Evolutionary conservation across 495 filamentous ascomycete genomes (phyloP), one percentile per base, ranked within the genome.

Genomic region (Emericellopsis terricola): DNA sequence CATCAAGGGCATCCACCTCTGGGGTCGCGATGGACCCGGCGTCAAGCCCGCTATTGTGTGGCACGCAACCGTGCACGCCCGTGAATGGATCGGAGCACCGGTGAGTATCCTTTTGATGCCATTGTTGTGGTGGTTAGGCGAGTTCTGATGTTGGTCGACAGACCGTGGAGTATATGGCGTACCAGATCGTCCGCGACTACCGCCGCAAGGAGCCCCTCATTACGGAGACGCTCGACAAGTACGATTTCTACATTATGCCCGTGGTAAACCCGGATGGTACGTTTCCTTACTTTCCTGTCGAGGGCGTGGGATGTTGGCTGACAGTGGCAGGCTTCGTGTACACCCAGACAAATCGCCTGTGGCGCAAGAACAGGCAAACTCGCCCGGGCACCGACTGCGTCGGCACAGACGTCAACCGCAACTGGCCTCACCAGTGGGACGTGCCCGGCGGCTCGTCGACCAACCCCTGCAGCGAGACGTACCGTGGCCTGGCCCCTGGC

Each of bases 291-390:
- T 11, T 14, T 14, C 4, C 17, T 11, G n/a, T n/a, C n/a, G n/a
- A n/a, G n/a, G n/a, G n/a, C n/a, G n/a, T n/a, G n/a, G n/a, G n/a
- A n/a, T n/a, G n/a, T n/a, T n/a, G n/a, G n/a, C n/a, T n/a, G n/a
- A n/a, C n/a, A n/a, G n/a, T n/a, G n/a, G n/a, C n/a, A 65, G 61
- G 65, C 36, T 77, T 77, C 46, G 57, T 71, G 15, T 77, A 69
- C 55, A 67, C 66, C 0, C 72, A 77, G 40, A 64, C 64, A 11
- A 65, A 34, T 15, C 62, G 72, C 5, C 53, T 76, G 19, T 77
- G 72, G 72, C 64, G 72, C 44, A 77, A 77, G 51, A 77, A 76
- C 55, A 57, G 72, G 0, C 65, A 71, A 27, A 47, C 50, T 3
- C 52, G 47, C 23, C 38, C 50, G 1, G 55, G 55, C 33, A 50